A percentile compares a stretch with the other conserved stretches of the same genome.
Conservation (phyloP, 805 yeast species). For the Zygotorulaspora chibaensis region DNA sequence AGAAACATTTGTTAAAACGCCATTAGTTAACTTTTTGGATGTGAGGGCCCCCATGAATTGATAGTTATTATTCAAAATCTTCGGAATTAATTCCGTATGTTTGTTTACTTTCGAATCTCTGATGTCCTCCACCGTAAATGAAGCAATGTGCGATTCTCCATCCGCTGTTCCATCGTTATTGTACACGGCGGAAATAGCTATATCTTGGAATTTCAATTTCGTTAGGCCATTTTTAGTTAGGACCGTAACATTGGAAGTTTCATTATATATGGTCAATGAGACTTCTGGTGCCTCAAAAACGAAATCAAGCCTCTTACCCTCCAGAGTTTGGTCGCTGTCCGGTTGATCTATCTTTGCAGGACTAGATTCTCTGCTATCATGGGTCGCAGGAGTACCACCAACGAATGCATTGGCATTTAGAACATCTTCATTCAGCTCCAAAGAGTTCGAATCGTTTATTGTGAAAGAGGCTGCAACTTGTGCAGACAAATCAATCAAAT, state of each 20-base stretch:
- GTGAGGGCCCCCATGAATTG: slow-evolving; percentile 62
- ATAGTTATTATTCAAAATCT: slow-evolving; percentile 52
- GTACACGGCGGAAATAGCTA: slow-evolving; percentile 49
- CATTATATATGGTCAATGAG: slow-evolving; percentile 56
- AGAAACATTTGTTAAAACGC: slow-evolving; percentile 47
- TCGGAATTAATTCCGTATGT: slow-evolving; percentile 79
- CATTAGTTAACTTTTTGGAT: slow-evolving; percentile 39
- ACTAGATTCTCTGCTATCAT: slow-evolving; percentile 12
- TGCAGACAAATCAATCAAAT: slow-evolving; percentile 50
- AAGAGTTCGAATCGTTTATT: slow-evolving; percentile 41
- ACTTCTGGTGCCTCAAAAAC: slow-evolving; percentile 58
- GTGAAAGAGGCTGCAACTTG: slow-evolving; percentile 54
- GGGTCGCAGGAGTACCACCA: slow-evolving; percentile 25
- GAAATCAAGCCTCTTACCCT: slow-evolving; percentile 34
- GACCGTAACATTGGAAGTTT: slow-evolving; percentile 39
- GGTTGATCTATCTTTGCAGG: slow-evolving; percentile 6
- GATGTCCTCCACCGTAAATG: slow-evolving; percentile 76
- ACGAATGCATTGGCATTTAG: slow-evolving; percentile 54
- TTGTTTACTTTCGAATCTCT: slow-evolving; percentile 58
- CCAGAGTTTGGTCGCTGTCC: not conserved
- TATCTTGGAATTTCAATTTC: slow-evolving; percentile 54
- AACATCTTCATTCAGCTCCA: slow-evolving; percentile 61
- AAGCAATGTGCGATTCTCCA: slow-evolving; percentile 59
- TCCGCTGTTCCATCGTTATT: slow-evolving; percentile 51
- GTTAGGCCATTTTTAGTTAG: slow-evolving; percentile 47